Base-by-base conservation (phyloP, 192 early-diverging fungal species). In the Chytriomyces sp. region DNA sequence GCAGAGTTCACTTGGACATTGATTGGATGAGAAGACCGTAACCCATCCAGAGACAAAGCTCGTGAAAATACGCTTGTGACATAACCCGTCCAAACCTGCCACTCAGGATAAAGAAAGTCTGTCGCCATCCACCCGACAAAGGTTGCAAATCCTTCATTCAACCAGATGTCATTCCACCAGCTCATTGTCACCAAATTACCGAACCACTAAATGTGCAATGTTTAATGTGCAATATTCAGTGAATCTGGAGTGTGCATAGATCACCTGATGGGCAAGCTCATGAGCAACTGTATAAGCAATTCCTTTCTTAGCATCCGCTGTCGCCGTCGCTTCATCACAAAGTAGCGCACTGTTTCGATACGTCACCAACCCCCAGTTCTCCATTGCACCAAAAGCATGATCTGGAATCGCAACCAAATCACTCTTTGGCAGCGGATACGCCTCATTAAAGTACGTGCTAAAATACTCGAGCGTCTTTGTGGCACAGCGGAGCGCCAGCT, bases 81-180 rank as follows among this genome's bases (percentile, higher is more conserved):
- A 81, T 95, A 98, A 8, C 87, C 82, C 10, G 94, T 95, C 93
- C 94, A 98, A 26, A 95, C 85, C 77, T 96, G 89, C 94, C 94
- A 96, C 57, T 96, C 94, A 45, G 97, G 97, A 87, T 94, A 97
- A 67, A 96, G 84, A 68, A 95, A 81, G 84, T 95, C 95, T 10
- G 92, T 91, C 24, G 93, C 95, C 65, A 96, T 78, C 80, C 90
- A 92, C 35, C 94, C 96, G 20, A 95, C 95, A 91, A 95, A 98
- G 7, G 97, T 97, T 44, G 97, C 97, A 83, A 98, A 98, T 45
- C 95, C 95, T 83, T 98, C 96, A 79, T 98, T 98, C 76, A 98
- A 85, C 96, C 95, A 75, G 90, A 78, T 72, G 79, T 95, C 92
- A 81, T 86, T 92, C 96, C 95, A 98, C 95, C 95, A 97, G 78